Evolutionary conservation across 805 yeast species (phyloP), one percentile per base, ranked within the genome.

Genomic region (Metschnikowia colocasiae): DNA sequence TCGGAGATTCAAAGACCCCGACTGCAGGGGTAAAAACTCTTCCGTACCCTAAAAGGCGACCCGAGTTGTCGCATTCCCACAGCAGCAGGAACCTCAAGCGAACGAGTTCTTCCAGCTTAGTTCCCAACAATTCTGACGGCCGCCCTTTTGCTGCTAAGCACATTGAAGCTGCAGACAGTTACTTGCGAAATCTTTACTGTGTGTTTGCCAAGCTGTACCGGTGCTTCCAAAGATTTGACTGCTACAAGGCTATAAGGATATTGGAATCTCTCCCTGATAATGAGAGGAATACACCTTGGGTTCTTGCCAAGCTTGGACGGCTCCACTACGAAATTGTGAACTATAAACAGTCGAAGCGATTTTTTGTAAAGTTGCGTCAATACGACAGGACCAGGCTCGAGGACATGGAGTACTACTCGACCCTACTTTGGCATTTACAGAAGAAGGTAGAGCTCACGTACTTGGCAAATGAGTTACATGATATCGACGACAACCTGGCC

Each of bases 321-420:
- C 68, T 88, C 36, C 89, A 89, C 64, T 91, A 85, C 65, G 98
- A 92, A 62, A 80, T 86, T 53, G 92, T 87, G 16, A 86, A 89
- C 62, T 92, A 92, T 65, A 83, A 81, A 48, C 85, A 85, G 63
- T 78, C 95, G 7, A 86, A 82, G 51, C 63, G 69, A 36, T 81
- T 76, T 55, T 92, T 87, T 59, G 66, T 67, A 15, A 75, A 74
- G 54, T 71, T 94, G 46, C 74, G 96, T 45, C 70, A 69, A 46
- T 49, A 83, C 22, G 96, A 90, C 65, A 79, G 92, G 35, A 86
- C 91, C 9, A 74, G 98, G 47, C 62, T 84, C 13, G 82, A 81
- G 51, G 98, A 90, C 61, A 88, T 92, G 94, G 98, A 94, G 59
- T 81, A 83, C 56, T 90, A 80, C 60, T 89, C 97, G 0, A 92